These are phyloP conservation scores for Phialocephala sp. DNA, from an alignment of 2,329 filamentous ascomycete species.

Conservation along the genomic window DNA sequence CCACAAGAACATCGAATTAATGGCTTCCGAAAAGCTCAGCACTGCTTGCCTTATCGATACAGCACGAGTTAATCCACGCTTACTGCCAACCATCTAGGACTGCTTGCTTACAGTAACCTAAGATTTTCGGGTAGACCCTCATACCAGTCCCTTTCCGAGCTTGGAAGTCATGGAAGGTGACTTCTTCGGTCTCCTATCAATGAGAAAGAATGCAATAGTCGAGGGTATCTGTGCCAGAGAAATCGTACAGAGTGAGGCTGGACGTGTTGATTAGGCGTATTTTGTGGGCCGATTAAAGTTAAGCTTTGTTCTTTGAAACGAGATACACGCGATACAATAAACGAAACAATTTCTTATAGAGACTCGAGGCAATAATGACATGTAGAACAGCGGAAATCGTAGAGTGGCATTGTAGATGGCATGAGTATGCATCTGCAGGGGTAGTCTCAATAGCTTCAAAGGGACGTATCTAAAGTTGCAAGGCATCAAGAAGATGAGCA, in stretches of 20 bases:
- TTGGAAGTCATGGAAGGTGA: conserved; percentile 12
- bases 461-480: not conserved
- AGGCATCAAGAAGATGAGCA: not conserved
- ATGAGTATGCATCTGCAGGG: not conserved
- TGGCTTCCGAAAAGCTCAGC: conserved; percentile 15
- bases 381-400: not conserved
- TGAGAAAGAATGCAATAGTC: conserved; percentile 26
- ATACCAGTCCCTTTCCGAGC: not conserved
- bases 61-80: conserved; percentile 15
- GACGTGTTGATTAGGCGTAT: conserved; percentile 14
- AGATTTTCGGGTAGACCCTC: conserved; percentile 7
- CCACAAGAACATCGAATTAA: conserved; percentile 17
- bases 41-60: conserved; percentile 19
- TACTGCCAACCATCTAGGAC: conserved; percentile 11
- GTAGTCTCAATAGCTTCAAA: not conserved
- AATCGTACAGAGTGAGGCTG: conserved; percentile 17
- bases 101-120: conserved; percentile 8
- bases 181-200: conserved; percentile 19
- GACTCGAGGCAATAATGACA: not conserved
- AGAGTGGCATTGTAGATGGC: not conserved
- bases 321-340: not conserved
- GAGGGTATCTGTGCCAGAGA: conserved; percentile 27
- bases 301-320: not conserved
- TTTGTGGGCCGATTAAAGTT: not conserved
- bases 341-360: not conserved